A percentile compares a stretch with the other conserved stretches of the same genome.
These are phyloP conservation scores for Fusarium humuli DNA, from an alignment of 2,329 filamentous ascomycete species.

Conservation along the genomic window DNA sequence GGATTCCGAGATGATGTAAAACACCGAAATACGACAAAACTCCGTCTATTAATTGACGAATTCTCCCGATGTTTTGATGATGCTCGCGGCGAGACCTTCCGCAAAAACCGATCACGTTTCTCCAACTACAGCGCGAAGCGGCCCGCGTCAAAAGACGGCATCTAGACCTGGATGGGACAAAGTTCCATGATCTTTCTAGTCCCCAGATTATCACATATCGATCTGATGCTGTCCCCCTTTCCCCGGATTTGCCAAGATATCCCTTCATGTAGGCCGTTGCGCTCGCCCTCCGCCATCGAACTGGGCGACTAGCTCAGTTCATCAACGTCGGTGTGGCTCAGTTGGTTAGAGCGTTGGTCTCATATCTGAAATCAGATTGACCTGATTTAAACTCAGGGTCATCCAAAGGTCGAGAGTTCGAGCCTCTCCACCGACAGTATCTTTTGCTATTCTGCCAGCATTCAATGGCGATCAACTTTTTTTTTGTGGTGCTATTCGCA, in stretches of 20 bases:
- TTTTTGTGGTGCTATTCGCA: neutral
- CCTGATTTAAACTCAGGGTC: slow-evolving; percentile 38
- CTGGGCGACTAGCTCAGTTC: neutral
- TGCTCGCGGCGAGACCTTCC: slow-evolving; percentile 22
- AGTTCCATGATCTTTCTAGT: neutral
- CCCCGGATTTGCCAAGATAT: neutral
- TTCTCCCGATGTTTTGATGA: slow-evolving; percentile 19
- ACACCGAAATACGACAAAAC: slow-evolving; percentile 36
- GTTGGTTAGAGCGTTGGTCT: slow-evolving; percentile 49
- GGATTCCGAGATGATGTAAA: slow-evolving; percentile 1
- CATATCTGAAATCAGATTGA: slow-evolving; percentile 40
- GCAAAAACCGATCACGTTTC: slow-evolving; percentile 40
- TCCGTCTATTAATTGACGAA: slow-evolving; percentile 28
- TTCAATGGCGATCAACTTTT: neutral
- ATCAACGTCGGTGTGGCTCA: slow-evolving; percentile 45
- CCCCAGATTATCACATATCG: neutral
- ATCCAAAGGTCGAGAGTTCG: slow-evolving; percentile 50
- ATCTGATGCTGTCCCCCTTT: neutral
- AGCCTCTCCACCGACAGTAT: slow-evolving; percentile 45
- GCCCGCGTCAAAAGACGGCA: slow-evolving; percentile 8
- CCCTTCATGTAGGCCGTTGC: slow-evolving; percentile 5
- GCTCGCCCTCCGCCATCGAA: slow-evolving; percentile 4
- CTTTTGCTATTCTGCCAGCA: slow-evolving; percentile 2
- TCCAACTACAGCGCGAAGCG: slow-evolving; percentile 7
- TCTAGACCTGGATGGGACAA: neutral